A percentile compares a stretch with the other conserved stretches of the same genome.
Evolutionary conservation across 352 stramenopile species (phyloP).

Genomic region (Saprolegnia diclina): DNA sequence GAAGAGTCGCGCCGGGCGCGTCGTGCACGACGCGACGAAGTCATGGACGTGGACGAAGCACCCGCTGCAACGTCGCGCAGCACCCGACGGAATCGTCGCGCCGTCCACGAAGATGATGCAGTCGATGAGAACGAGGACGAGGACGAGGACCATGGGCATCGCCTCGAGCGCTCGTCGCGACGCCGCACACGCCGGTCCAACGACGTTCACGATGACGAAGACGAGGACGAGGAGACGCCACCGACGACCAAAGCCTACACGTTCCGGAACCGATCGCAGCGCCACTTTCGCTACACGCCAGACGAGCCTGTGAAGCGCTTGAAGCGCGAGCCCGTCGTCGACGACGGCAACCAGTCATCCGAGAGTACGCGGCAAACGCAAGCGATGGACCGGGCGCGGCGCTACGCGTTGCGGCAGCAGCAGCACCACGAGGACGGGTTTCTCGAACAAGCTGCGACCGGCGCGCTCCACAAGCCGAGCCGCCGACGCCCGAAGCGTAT

Average conservation of each 20-base stretch:
- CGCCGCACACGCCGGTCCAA: neutral
- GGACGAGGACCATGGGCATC: neutral
- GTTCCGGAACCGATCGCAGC: neutral
- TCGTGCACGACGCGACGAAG: neutral
- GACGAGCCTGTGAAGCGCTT: constrained; percentile 3
- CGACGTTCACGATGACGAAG: neutral
- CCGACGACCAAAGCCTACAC: neutral
- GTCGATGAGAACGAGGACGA: neutral
- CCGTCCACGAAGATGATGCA: neutral
- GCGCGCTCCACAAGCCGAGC: neutral
- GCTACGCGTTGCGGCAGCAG: constrained; percentile 18
- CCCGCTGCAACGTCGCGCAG: neutral
- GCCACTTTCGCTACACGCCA: constrained; percentile 1
- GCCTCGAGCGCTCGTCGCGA: neutral
- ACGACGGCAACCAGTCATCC: neutral
- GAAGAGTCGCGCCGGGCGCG: too few relatives aligned
- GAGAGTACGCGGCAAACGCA: neutral
- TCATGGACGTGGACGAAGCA: neutral
- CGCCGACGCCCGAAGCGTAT: neutral
- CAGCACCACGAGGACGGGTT: neutral
- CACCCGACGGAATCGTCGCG: neutral
- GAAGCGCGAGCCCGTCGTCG: constrained; percentile 3
- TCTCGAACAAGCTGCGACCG: constrained; percentile 5
- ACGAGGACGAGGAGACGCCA: neutral
- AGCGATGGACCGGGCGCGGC: constrained; percentile 8